Evolutionary conservation across 768 basidiomycete species (phyloP).

Genomic region (Kwoniella bestiolae): DNA sequence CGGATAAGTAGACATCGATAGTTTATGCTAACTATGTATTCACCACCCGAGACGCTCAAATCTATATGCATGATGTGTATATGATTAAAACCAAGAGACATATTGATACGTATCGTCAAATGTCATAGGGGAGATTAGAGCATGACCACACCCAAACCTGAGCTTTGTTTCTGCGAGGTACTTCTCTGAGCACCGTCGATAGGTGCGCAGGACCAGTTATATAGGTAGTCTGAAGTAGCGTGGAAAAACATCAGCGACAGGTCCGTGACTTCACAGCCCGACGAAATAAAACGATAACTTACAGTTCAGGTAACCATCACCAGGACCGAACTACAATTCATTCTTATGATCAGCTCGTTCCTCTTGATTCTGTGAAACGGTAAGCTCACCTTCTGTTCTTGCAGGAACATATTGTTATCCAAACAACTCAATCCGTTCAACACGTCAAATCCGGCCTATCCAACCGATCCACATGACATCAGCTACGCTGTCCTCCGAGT

Average conservation of each 20-base stretch:
- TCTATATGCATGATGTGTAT: too few relatives aligned
- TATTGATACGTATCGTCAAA: not conserved
- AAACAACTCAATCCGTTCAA: conserved; percentile 93
- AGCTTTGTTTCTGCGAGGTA: conserved; percentile 58
- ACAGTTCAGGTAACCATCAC: conserved; percentile 74
- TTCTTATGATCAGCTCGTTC: not conserved
- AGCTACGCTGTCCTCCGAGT: not conserved
- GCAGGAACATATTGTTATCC: conserved; percentile 84
- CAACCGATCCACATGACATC: not conserved
- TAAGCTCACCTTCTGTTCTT: conserved; percentile 73
- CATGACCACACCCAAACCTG: conserved; percentile 81
- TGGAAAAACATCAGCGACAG: too few relatives aligned
- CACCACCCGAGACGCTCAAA: too few relatives aligned
- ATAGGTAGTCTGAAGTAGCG: conserved; percentile 73
- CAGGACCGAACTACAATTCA: conserved; percentile 76
- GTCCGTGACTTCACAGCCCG: too few relatives aligned
- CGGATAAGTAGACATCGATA: too few relatives aligned
- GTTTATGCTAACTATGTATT: too few relatives aligned
- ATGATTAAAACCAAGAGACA: not conserved
- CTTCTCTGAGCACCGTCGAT: conserved; percentile 67
- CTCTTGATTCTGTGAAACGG: not conserved
- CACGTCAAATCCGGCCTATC: conserved; percentile 84
- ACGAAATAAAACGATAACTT: conserved; percentile 61
- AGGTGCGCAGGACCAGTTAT: conserved; percentile 88
- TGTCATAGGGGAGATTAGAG: conserved; percentile 61